Evolutionary conservation across 495 filamentous ascomycete genomes (phyloP).

Genomic region (Amniculicola lignicola): DNA sequence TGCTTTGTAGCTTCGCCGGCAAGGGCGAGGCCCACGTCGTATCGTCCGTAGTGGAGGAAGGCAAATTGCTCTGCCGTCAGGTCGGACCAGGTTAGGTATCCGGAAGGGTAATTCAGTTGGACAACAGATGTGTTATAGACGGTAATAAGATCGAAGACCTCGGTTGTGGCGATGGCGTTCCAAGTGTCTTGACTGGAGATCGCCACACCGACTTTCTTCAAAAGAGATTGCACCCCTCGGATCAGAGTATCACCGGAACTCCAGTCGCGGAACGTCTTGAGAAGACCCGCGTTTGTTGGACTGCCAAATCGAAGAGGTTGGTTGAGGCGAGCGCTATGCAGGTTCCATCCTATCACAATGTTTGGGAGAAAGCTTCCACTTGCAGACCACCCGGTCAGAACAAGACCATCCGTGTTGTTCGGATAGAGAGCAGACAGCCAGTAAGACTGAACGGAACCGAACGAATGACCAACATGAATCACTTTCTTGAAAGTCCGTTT

Average conservation of each 20-base stretch:
- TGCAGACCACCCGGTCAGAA: slow-evolving; percentile 57
- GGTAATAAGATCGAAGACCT: slow-evolving; percentile 29
- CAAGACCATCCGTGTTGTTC: slow-evolving; percentile 52
- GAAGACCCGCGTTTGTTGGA: background rate
- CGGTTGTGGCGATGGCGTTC: slow-evolving; percentile 30
- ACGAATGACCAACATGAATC: slow-evolving; percentile 58
- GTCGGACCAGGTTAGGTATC: slow-evolving; percentile 50
- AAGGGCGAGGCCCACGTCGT: slow-evolving; percentile 47
- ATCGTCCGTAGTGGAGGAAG: slow-evolving; percentile 49
- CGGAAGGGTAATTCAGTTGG: slow-evolving; percentile 38
- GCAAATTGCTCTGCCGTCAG: slow-evolving; percentile 41
- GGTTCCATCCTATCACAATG: slow-evolving; percentile 35
- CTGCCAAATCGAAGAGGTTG: slow-evolving; percentile 44
- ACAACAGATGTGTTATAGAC: slow-evolving; percentile 15
- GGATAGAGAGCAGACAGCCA: slow-evolving; percentile 50
- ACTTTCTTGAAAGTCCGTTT: slow-evolving; percentile 46
- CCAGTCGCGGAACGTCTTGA: slow-evolving; percentile 3
- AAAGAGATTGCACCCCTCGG: slow-evolving; percentile 1
- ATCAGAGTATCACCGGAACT: slow-evolving; percentile 1
- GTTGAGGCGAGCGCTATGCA: slow-evolving; percentile 50
- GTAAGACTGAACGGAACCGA: slow-evolving; percentile 49
- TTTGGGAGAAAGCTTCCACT: slow-evolving; percentile 43
- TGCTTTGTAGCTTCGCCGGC: slow-evolving; percentile 48
- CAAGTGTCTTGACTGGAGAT: slow-evolving; percentile 11
- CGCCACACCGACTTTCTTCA: slow-evolving; percentile 5